Conservation (phyloP, 2,329 filamentous ascomycete genomes). For the Epichloe hybrida region DNA sequence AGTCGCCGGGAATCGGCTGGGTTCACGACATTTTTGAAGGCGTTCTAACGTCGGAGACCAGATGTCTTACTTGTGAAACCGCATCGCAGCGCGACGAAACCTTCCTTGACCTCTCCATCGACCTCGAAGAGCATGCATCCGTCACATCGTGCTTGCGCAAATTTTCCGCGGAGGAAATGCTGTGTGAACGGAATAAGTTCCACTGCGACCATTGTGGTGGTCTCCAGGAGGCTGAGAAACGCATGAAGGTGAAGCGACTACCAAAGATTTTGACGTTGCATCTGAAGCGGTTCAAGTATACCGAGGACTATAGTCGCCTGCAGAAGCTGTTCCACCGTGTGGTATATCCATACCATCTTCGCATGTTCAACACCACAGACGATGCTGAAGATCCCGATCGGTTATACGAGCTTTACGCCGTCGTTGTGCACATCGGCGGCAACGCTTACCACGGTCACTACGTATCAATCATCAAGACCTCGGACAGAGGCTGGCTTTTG, state of each 20-base stretch:
- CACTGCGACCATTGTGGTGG: constrained; percentile 96
- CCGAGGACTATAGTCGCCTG: constrained; percentile 81
- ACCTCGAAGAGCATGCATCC: constrained; percentile 87
- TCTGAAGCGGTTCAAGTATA: constrained; percentile 96
- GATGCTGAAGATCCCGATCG: constrained; percentile 88
- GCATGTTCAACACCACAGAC: constrained; percentile 94
- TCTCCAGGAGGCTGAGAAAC: constrained; percentile 92
- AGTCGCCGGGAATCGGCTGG: constrained; percentile 63
- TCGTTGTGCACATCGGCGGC: constrained; percentile 92
- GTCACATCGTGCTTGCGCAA: constrained; percentile 91
- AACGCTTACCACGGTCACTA: constrained; percentile 97
- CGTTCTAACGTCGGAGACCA: constrained; percentile 85
- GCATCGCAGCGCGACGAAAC: constrained; percentile 90
- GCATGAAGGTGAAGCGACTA: constrained; percentile 96
- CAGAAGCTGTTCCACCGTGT: constrained; percentile 96
- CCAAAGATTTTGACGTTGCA: constrained; percentile 87
- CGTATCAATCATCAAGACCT: constrained; percentile 93
- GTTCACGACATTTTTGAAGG: constrained; percentile 97
- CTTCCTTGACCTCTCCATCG: constrained; percentile 90
- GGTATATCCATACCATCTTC: constrained; percentile 90
- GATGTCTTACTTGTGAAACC: constrained; percentile 92
- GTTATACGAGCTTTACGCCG: constrained; percentile 90
- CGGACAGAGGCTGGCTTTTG: constrained; percentile 86
- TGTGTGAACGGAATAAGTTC: constrained; percentile 97
- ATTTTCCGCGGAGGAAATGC: constrained; percentile 96